Evolutionary conservation across 441 rosid species (phyloP).

Genomic region (Syzygium syzygioides): DNA sequence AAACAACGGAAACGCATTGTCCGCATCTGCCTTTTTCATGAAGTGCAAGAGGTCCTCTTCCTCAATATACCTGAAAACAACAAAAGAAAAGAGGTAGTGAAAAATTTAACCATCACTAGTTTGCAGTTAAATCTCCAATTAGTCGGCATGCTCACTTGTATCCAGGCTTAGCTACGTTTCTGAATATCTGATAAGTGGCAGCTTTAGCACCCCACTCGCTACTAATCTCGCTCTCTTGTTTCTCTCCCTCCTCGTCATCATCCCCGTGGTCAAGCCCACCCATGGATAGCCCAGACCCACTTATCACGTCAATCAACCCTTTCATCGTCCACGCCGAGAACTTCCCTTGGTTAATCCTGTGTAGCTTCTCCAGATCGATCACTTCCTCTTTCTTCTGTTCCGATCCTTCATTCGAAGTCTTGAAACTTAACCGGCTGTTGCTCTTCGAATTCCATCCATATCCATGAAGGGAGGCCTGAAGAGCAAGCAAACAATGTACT

Average conservation of each 20-base stretch:
- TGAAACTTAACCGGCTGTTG: slow-evolving; percentile 36
- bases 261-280: slow-evolving; percentile 21
- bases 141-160: slow-evolving; percentile 30
- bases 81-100: neutral
- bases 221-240: slow-evolving; percentile 37
- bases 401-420: slow-evolving; percentile 6
- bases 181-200: slow-evolving; percentile 49
- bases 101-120: neutral
- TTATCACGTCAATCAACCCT: slow-evolving; percentile 40
- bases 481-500: slow-evolving; percentile 31
- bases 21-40: neutral
- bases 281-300: slow-evolving; percentile 41
- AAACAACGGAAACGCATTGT: neutral
- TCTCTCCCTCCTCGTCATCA: slow-evolving; percentile 36
- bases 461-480: slow-evolving; percentile 41
- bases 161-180: slow-evolving; percentile 49
- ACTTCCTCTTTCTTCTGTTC: slow-evolving; percentile 33
- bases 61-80: neutral
- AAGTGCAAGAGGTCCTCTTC: slow-evolving; percentile 2
- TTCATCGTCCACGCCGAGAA: slow-evolving; percentile 65
- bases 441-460: slow-evolving; percentile 18
- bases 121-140: neutral
- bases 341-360: slow-evolving; percentile 42
- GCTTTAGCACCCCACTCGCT: slow-evolving; percentile 62
- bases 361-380: slow-evolving; percentile 52